Percentiles rank a stretch among this genome's conserved stretches.
phyloP scores from a whole-genome alignment of 116 monocot genomes.

The Posidonia oceanica region DNA sequence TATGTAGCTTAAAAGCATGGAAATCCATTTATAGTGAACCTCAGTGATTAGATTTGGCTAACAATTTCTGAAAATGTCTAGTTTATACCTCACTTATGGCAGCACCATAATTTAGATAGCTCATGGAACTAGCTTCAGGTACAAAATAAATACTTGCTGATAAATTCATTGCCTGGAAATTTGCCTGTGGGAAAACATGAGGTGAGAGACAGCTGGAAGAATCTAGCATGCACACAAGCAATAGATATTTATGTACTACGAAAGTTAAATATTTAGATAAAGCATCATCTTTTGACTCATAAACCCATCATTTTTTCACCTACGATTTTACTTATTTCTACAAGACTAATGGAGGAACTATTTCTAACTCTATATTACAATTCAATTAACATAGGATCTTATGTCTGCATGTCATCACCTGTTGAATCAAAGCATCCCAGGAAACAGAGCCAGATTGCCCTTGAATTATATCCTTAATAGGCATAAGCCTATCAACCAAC shows the following conservation, averaged over 20 bases:
- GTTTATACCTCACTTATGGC: constrained; percentile 67
- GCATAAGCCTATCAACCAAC: constrained; percentile 50
- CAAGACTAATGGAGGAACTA: too few relatives aligned
- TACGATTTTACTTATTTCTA: too few relatives aligned
- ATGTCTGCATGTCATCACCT: constrained; percentile 27
- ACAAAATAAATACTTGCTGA: constrained; percentile 50
- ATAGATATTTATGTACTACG: not conserved
- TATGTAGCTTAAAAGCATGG: too few relatives aligned
- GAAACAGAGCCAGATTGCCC: constrained; percentile 27
- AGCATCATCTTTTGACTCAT: too few relatives aligned
- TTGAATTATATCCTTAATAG: constrained; percentile 37
- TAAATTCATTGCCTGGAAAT: constrained; percentile 36
- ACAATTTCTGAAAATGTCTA: not conserved
- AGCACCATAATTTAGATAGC: constrained; percentile 79
- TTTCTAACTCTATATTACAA: too few relatives aligned
- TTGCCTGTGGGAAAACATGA: constrained; percentile 33
- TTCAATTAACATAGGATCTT: not conserved
- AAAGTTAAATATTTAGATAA: too few relatives aligned
- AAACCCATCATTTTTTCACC: too few relatives aligned
- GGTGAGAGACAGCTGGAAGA: not conserved
- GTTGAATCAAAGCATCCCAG: constrained; percentile 58
- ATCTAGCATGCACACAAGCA: not conserved
- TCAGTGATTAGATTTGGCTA: not conserved
- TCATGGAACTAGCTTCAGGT: constrained; percentile 25
- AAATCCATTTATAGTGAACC: too few relatives aligned